A percentile compares a stretch with the other conserved stretches of the same genome.
phyloP scores from a whole-genome alignment of 768 basidiomycete species.

The Crassisporium funariophilum region DNA sequence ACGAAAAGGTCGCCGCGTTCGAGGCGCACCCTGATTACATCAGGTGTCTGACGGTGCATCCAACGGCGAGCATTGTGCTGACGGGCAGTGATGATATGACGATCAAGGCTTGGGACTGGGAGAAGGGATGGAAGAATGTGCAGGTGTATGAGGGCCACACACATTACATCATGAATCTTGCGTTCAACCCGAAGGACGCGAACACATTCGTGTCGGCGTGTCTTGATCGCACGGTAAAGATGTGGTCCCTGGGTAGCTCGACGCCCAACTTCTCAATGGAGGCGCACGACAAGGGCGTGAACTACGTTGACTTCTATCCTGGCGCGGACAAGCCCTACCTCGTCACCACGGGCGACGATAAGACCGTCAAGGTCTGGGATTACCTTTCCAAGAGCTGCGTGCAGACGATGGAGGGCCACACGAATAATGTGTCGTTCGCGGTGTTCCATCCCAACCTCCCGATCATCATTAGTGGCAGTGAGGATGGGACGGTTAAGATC shows the following conservation, averaged over 20 bases:
- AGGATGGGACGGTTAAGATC: slow-evolving; percentile 96
- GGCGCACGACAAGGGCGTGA: slow-evolving; percentile 98
- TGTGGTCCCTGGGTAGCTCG: slow-evolving; percentile 91
- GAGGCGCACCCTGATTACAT: slow-evolving; percentile 99
- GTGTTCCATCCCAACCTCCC: slow-evolving; percentile 96
- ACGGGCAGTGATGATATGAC: slow-evolving; percentile 99
- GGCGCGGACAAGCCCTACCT: slow-evolving; percentile 97
- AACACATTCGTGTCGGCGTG: slow-evolving; percentile 98
- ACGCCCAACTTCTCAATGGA: slow-evolving; percentile 95
- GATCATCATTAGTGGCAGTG: slow-evolving; percentile 90
- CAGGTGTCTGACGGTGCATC: slow-evolving; percentile 94
- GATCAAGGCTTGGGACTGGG: slow-evolving; percentile 99
- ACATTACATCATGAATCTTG: slow-evolving; percentile 98
- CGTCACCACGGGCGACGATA: slow-evolving; percentile 96
- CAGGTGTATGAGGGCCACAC: slow-evolving; percentile 99
- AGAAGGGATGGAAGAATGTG: slow-evolving; percentile 96
- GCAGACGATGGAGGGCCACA: slow-evolving; percentile 96
- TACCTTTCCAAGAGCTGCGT: slow-evolving; percentile 98
- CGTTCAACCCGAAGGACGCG: slow-evolving; percentile 95
- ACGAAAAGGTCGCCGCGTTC: slow-evolving; percentile 92
- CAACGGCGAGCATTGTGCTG: slow-evolving; percentile 86
- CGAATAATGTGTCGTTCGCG: slow-evolving; percentile 96
- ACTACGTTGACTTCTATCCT: slow-evolving; percentile 98
- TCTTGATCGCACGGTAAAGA: slow-evolving; percentile 97
- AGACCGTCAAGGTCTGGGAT: slow-evolving; percentile 98